Evolutionary conservation across 352 stramenopile species (phyloP).

Genomic region (Phytophthora megakarya): DNA sequence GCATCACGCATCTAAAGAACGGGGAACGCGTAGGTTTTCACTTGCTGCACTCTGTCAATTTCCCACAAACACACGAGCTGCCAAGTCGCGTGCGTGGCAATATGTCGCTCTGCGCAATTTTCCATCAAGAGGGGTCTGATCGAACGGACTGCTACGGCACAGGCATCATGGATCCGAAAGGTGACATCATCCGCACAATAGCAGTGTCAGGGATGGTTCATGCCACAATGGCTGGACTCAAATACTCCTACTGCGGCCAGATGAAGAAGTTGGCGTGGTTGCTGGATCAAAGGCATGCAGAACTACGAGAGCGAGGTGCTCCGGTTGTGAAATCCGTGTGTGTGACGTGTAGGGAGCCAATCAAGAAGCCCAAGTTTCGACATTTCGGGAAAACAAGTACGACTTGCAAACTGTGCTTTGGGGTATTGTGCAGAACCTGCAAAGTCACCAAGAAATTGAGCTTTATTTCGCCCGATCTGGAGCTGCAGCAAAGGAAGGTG

Average conservation of each 20-base stretch:
- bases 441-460: conserved; percentile 33
- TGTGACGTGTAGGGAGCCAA: conserved; percentile 23
- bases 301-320: neutral
- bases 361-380: neutral
- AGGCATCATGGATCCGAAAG: conserved; percentile 24
- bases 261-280: conserved; percentile 42
- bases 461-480: conserved; percentile 28
- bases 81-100: conserved; percentile 37
- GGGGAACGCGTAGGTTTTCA: conserved; percentile 31
- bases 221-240: conserved; percentile 22
- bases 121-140: conserved; percentile 27
- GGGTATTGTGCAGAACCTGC: conserved; percentile 16
- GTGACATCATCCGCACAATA: conserved; percentile 30
- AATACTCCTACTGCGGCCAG: conserved; percentile 39
- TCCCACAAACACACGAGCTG: conserved; percentile 23
- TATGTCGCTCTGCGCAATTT: conserved; percentile 45
- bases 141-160: conserved; percentile 19
- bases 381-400: conserved; percentile 1
- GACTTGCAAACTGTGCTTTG: conserved; percentile 31
- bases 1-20: conserved; percentile 8
- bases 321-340: neutral
- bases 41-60: conserved; percentile 27
- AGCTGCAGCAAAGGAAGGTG: conserved; percentile 27
- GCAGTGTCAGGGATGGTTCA: conserved; percentile 18
- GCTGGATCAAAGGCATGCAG: conserved; percentile 20